Evolutionary conservation across 1,139 yeast genomes (phyloP), one percentile per base, ranked within the genome.

Genomic region (Pichia sp.): DNA sequence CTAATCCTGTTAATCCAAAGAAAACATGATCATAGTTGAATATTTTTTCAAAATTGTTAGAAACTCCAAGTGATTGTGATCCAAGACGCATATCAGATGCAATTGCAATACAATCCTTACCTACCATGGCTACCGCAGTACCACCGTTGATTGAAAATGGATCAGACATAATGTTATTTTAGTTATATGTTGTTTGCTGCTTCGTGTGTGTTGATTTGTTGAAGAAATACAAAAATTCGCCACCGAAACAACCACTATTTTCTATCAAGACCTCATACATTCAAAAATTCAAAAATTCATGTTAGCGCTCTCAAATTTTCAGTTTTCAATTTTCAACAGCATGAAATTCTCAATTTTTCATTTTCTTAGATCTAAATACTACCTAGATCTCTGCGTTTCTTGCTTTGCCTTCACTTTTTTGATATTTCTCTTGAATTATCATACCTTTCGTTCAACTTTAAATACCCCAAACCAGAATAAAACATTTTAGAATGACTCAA

Each of bases 121-220:
- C 99, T 29, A 86, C 85, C 99, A 95, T 95, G 60, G 99, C 99
- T 43, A 95, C 96, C 55, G 96, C 96, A 56, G 96, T 80, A 71
- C 99, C 99, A 71, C 76, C 81, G 56, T 77, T 77, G 56, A 76
- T 70, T 42, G 81, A 74, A 63, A 80, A 76, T 63, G 82, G 82
- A 65, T 77, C 81, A 38, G 80, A 75, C 80, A 76, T 76, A 5
- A 31, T 45, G 10, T 33, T 2, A 4, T n/a, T 18, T 41, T 28
- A 25, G 31, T 5, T 34, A 18, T 34, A 42, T 34, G 31, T 30
- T 31, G 13, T 19, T 6, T 30, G 33, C 18, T 44, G 29, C 30
- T 30, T n/a, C 8, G 5, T n/a, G 25, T 22, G 25, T 22, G 25
- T 7, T 31, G 16, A 31, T 13, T 22, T 22, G 25, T 22, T 22